Evolutionary conservation across 441 rosid genomes (phyloP).

Genomic region (Croton laevigatus): DNA sequence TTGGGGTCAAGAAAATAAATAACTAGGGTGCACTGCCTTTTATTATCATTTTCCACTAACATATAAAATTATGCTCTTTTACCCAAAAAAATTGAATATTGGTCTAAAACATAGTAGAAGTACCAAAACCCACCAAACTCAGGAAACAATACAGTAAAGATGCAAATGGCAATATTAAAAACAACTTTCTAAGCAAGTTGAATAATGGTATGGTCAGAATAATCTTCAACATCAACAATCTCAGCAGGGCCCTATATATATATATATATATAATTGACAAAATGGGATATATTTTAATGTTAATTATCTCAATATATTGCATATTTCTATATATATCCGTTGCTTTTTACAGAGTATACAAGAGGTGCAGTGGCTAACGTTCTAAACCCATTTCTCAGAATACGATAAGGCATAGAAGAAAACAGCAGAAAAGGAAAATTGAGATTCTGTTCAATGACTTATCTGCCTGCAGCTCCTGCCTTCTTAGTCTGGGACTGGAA

Average conservation of each 20-base stretch:
- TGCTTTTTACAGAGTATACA: slow-evolving; percentile 16
- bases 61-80: no score
- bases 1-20: no score
- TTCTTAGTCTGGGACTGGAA: slow-evolving; percentile 55
- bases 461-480: slow-evolving; percentile 63
- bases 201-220: no score
- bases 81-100: no score
- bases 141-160: no score
- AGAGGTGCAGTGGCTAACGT: background rate
- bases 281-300: background rate
- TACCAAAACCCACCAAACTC: no score
- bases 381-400: slow-evolving; percentile 35
- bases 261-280: background rate
- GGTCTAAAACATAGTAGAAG: no score
- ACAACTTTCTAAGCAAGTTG: no score
- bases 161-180: no score
- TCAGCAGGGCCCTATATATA: background rate
- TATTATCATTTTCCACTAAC: no score
- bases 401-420: slow-evolving; percentile 65
- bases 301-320: background rate
- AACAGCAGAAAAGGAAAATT: slow-evolving; percentile 69
- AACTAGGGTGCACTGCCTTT: no score
- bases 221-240: background rate
- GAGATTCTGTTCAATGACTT: slow-evolving; percentile 76
- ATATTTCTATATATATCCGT: slow-evolving; percentile 1